Evolutionary conservation across 1,139 yeast genomes (phyloP), one percentile per base, ranked within the genome.

Genomic region (Zygoascus meyerae): DNA sequence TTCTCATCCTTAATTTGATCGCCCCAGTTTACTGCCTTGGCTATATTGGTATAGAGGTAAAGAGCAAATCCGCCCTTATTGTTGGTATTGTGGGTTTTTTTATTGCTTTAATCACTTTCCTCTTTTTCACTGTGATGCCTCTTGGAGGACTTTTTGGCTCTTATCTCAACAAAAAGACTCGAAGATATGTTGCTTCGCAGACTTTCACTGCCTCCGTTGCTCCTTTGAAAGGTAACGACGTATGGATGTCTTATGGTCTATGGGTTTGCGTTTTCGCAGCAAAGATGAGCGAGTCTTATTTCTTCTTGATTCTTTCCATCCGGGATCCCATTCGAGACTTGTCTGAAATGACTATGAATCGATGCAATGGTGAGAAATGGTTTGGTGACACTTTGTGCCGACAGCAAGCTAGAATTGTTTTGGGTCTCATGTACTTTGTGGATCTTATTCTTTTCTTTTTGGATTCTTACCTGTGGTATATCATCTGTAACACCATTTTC

Each of bases 131-230:
- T 11, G 68, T 90, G 55, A 90, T 92, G 97, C 99, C 99, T 42
- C 75, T 92, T 58, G 98, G 98, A 67, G 97, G 97, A 40, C 74
- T 92, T 57, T 94, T 92, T 71, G 92, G 97, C 39, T 83, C 95
- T 29, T 90, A 92, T 69, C 76, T 92, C 82, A 64, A 84, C 68
- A 87, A 81, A 69, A 78, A 84, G 60, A 84, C 95, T 29, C 84
- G 98, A 73, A 81, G 47, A 30, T 50, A 48, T 33, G 55, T 64
- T 18, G 64, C 70, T 3, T 58, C 59, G 14, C 46, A 55, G 34
- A 62, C 60, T 11, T 78, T 78, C 52, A 73, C 79, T 1, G 69
- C 75, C 9, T 70, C 78, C 1, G 85, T 81, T 57, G 81, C 87
- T 1, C 64, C 65, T 36, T 65, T 86, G 26, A 63, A 64, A 1